A percentile compares a stretch with the other conserved stretches of the same genome.
Evolutionary conservation across 2,329 filamentous ascomycete genomes (phyloP).

Genomic region (Penicillium palitans): DNA sequence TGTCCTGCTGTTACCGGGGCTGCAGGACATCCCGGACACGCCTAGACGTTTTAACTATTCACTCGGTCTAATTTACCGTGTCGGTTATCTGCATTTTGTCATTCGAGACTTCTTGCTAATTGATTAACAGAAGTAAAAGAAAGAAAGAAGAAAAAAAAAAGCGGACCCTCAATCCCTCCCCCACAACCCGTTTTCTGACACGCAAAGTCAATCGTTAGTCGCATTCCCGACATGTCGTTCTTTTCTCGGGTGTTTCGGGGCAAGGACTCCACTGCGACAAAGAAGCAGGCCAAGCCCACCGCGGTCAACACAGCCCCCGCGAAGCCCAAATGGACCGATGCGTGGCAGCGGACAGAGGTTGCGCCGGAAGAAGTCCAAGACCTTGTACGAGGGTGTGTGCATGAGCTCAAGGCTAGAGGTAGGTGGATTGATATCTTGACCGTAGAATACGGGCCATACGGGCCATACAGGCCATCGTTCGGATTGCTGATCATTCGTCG

Average conservation of each 20-base stretch:
- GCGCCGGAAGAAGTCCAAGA: constrained; percentile 90
- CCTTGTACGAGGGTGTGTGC: constrained; percentile 77
- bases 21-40: constrained; percentile 28
- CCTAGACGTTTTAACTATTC: constrained; percentile 8
- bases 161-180: constrained; percentile 3
- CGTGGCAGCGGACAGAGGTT: constrained; percentile 78
- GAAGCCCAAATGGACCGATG: constrained; percentile 83
- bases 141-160: constrained; percentile 14
- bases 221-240: constrained; percentile 50
- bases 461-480: constrained; percentile 23
- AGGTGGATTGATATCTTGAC: constrained; percentile 42
- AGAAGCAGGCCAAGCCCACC: constrained; percentile 57
- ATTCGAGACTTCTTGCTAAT: constrained; percentile 13
- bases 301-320: constrained; percentile 56
- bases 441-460: constrained; percentile 20
- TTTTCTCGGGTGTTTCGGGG: constrained; percentile 68
- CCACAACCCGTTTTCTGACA: constrained; percentile 7
- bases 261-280: constrained; percentile 68
- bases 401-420: constrained; percentile 94
- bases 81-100: constrained; percentile 16
- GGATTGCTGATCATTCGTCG: constrained; percentile 35
- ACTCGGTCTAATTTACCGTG: constrained; percentile 12
- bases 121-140: constrained; percentile 6
- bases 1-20: constrained; percentile 22
- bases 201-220: constrained; percentile 17